phyloP scores from a whole-genome alignment of 805 yeast species.

The Candida cerambycidarum region DNA sequence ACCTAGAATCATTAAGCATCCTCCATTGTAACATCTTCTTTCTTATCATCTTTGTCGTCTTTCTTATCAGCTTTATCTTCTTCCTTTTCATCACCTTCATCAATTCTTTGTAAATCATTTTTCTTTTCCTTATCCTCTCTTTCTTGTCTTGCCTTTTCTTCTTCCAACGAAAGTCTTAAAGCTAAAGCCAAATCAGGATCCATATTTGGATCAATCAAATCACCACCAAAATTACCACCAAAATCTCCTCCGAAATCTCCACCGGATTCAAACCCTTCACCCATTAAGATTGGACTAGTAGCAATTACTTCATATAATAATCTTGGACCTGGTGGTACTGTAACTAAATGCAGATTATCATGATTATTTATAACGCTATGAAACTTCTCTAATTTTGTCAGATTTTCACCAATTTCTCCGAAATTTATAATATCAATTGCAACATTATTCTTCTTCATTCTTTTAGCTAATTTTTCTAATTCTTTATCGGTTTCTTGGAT shows the following conservation, averaged over 20 bases:
- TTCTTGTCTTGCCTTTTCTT: slow-evolving; percentile 89
- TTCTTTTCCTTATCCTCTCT: slow-evolving; percentile 51
- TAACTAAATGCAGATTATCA: slow-evolving; percentile 78
- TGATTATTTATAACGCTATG: slow-evolving; percentile 70
- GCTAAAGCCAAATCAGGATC: slow-evolving; percentile 98
- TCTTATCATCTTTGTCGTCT: slow-evolving; percentile 7
- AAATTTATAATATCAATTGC: slow-evolving; percentile 89
- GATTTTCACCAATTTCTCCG: slow-evolving; percentile 82
- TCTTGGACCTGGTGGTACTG: slow-evolving; percentile 86
- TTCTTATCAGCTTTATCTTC: slow-evolving; percentile 16
- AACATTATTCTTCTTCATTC: slow-evolving; percentile 88
- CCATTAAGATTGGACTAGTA: slow-evolving; percentile 68
- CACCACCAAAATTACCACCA: slow-evolving; percentile 40
- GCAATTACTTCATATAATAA: slow-evolving; percentile 79
- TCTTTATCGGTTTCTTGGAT: slow-evolving; percentile 66
- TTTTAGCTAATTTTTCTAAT: slow-evolving; percentile 81
- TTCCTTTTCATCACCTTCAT: slow-evolving; percentile 19
- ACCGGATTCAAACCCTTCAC: slow-evolving; percentile 58
- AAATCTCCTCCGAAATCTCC: slow-evolving; percentile 45
- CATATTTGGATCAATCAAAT: slow-evolving; percentile 71
- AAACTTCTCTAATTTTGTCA: slow-evolving; percentile 77
- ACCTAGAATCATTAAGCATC: slow-evolving; percentile 13
- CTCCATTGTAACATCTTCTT: slow-evolving; percentile 19
- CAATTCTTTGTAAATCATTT: slow-evolving; percentile 10
- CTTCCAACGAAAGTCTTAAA: slow-evolving; percentile 88